Base-by-base conservation (phyloP, 2,329 filamentous ascomycete species). In the Juglanconis oblonga region DNA sequence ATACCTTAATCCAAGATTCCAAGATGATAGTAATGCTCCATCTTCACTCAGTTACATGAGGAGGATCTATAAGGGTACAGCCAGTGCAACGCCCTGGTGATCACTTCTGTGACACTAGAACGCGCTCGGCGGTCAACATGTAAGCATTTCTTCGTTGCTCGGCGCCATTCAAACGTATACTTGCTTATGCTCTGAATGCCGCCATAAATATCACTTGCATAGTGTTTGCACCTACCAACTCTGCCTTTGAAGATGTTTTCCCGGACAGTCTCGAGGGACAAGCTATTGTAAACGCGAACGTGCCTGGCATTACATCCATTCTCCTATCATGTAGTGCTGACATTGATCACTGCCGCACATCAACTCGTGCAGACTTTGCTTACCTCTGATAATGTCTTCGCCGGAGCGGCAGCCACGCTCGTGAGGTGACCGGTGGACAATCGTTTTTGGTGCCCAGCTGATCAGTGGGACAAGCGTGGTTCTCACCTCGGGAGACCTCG, bases 311-410 rank as follows among this genome's bases (percentile, higher is more conserved):
- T 13, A 49, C 56, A 2, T 58, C 56, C 40, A 51, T 58, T 58
- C 13, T 52, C 49, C 9, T 58, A 58, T 32, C 56, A 58, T 10
- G 56, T 58, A 5, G 49, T 58, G 5, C 50, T 49, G 11, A 13
- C 6, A 33, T 47, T 38, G 5, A 52, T 58, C 33, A 58, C 56
- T 4, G 40, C 40, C 11, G 45, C 45, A 13, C 33, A 31, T 38
- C 56, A 58, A n/a, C 53, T 52, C 9, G 49, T 58, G 24, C 49
- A 42, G 38, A 58, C 56, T 38, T 33, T 53, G 2, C 50, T 58
- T n/a, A 58, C 56, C n/a, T 35, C 49, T 2, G 32, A 52, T 10
- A 58, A 58, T 8, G 48, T 58, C 5, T 52, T 58, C 7, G 49
- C 38, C 4, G 49, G 49, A 8, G 50, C 32, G 4, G 11, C 49